Evolutionary conservation across 1,139 yeast species (phyloP).

Genomic region (Geotrichum carabidarum): DNA sequence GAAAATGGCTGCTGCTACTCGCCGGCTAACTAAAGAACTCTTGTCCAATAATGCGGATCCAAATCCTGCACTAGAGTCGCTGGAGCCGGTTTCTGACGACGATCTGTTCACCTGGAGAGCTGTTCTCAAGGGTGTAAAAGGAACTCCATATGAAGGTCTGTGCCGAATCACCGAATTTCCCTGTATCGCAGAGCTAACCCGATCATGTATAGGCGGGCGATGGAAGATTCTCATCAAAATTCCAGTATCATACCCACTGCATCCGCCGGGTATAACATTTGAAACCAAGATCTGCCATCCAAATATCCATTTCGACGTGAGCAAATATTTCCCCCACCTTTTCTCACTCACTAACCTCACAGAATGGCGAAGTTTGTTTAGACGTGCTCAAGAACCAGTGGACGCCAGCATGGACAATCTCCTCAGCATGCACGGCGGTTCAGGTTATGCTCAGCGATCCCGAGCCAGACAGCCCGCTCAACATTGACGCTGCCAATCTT

Average conservation of each 20-base stretch:
- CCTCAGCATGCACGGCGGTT: conserved; percentile 66
- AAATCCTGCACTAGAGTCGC: conserved; percentile 34
- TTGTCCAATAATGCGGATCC: conserved; percentile 39
- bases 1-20: conserved; percentile 30
- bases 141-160: conserved; percentile 43
- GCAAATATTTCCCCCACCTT: conserved; percentile 19
- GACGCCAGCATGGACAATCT: conserved; percentile 87
- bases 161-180: neutral
- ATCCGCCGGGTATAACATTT: conserved; percentile 64
- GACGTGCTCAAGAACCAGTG: conserved; percentile 67
- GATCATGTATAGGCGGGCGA: conserved; percentile 40
- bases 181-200: neutral
- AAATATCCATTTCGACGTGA: conserved; percentile 52
- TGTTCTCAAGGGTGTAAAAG: conserved; percentile 52
- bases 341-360: neutral
- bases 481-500: conserved; percentile 80
- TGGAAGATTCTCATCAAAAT: conserved; percentile 55
- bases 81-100: conserved; percentile 48
- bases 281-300: conserved; percentile 62
- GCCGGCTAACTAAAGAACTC: conserved; percentile 47
- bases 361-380: conserved; percentile 77
- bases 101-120: conserved; percentile 58
- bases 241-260: conserved; percentile 57
- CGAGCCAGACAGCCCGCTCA: conserved; percentile 80
- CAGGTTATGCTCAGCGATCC: conserved; percentile 66